These are phyloP conservation scores for Exophiala viscosa DNA, from an alignment of 2,329 filamentous ascomycete species.

Conservation along the genomic window DNA sequence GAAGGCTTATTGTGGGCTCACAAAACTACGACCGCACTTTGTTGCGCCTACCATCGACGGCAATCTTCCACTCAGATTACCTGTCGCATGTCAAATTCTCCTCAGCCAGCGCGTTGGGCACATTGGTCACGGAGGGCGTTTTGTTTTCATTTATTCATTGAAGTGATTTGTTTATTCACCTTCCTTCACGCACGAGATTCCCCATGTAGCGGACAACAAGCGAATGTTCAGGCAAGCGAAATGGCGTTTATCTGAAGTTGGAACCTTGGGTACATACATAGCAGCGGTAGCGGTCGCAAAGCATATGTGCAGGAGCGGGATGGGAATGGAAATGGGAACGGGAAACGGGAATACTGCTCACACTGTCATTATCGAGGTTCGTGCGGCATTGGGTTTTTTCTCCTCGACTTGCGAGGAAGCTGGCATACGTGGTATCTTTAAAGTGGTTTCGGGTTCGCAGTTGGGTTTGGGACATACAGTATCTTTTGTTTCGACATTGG, in stretches of 20 bases:
- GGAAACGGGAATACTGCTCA: neutral
- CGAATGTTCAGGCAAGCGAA: conserved; percentile 16
- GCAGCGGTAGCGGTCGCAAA: conserved; percentile 3
- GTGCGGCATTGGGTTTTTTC: too few species aligned
- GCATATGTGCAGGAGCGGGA: neutral
- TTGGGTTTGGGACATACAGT: too few species aligned
- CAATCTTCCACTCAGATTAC: too few species aligned
- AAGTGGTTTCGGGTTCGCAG: too few species aligned
- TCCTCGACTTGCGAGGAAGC: neutral
- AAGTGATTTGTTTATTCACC: conserved; percentile 7
- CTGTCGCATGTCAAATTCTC: neutral
- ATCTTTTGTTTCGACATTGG: too few species aligned
- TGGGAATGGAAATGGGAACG: neutral
- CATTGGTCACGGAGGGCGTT: neutral
- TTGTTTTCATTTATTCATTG: neutral
- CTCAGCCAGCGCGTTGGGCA: neutral
- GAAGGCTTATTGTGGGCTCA: neutral
- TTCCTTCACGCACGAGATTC: conserved; percentile 22
- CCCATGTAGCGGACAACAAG: conserved; percentile 19
- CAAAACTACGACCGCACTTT: neutral
- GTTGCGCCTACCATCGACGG: too few species aligned
- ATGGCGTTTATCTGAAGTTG: conserved; percentile 14
- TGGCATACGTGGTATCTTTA: neutral
- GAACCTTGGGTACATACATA: neutral
- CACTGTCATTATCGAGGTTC: conserved; percentile 16